phyloP scores from a whole-genome alignment of 306 rosid genomes.

The Cucumis cinereus region DNA sequence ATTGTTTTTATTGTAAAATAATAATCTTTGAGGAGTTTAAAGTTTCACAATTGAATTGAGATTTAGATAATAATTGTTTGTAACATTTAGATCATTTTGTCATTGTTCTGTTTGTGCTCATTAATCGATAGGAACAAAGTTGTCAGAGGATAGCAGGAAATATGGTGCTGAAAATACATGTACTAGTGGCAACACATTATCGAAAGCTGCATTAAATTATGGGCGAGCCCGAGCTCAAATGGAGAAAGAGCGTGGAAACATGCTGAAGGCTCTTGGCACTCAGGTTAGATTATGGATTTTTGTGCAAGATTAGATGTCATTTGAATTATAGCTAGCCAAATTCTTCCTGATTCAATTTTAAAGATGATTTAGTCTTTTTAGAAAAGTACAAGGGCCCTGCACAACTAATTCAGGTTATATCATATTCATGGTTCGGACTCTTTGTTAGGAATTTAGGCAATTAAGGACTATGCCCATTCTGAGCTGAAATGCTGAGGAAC shows the following conservation, averaged over 20 bases:
- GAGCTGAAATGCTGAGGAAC: not conserved
- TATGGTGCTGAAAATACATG: constrained; percentile 94
- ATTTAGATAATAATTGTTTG: not conserved
- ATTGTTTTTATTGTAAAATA: too few relatives aligned
- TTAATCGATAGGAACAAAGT: constrained; percentile 68
- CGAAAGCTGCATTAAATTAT: constrained; percentile 67
- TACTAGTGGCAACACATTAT: constrained; percentile 73
- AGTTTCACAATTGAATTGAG: not conserved
- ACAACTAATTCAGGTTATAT: not conserved
- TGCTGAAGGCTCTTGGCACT: constrained; percentile 87
- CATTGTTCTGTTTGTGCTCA: constrained; percentile 11
- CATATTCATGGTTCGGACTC: not conserved
- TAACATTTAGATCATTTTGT: too few relatives aligned
- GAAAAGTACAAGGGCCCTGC: not conserved
- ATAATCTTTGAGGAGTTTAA: not conserved
- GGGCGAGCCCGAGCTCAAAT: constrained; percentile 84
- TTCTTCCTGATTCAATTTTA: not conserved
- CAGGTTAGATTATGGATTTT: constrained; percentile 38
- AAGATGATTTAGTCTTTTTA: not conserved
- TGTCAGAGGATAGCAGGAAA: constrained; percentile 95
- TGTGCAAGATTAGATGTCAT: not conserved
- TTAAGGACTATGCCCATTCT: not conserved
- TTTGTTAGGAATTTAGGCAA: not conserved
- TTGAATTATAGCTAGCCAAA: not conserved
- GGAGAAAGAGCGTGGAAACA: constrained; percentile 88